A percentile compares a stretch with the other conserved stretches of the same genome.
phyloP scores from a whole-genome alignment of 208 protist species.

The Tritrichomonas foetus region DNA sequence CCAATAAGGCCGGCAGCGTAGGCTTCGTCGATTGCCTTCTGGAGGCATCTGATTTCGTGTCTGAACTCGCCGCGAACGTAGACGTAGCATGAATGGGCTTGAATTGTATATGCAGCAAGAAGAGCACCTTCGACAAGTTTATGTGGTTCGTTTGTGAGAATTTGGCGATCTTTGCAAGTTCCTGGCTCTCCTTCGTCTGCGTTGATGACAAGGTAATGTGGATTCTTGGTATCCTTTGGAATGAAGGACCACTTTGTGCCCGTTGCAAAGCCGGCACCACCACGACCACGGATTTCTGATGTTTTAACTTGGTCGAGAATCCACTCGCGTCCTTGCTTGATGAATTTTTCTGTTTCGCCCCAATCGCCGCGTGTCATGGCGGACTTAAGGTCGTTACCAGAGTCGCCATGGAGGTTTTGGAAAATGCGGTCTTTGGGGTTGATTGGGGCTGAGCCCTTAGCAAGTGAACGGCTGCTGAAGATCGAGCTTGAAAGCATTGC shows the following conservation, averaged over 20 bases:
- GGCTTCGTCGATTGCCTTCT: constrained; percentile 86
- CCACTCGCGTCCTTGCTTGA: constrained; percentile 88
- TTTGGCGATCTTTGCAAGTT: constrained; percentile 98
- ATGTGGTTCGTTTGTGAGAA: constrained; percentile 97
- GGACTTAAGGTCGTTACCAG: constrained; percentile 75
- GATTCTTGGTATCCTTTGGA: constrained; percentile 73
- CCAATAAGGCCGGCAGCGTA: constrained; percentile 75
- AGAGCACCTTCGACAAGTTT: constrained; percentile 94
- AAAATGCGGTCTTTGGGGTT: constrained; percentile 86
- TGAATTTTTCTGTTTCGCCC: constrained; percentile 91
- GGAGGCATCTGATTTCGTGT: constrained; percentile 79
- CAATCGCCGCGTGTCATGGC: constrained; percentile 89
- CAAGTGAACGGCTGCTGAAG: too few species aligned
- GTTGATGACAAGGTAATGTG: constrained; percentile 96
- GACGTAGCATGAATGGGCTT: constrained; percentile 86
- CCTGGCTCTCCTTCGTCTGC: constrained; percentile 97
- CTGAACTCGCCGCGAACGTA: constrained; percentile 98
- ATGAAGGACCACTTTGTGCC: constrained; percentile 98
- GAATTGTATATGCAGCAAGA: constrained; percentile 90
- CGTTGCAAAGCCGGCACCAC: constrained; percentile 93
- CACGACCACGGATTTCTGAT: constrained; percentile 87
- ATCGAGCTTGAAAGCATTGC: too few species aligned
- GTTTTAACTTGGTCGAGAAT: constrained; percentile 87
- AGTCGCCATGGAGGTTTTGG: constrained; percentile 92
- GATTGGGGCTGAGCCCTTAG: background rate